Evolutionary conservation across 257 asterid species (phyloP).

Genomic region (Knoxia roxburghii): DNA sequence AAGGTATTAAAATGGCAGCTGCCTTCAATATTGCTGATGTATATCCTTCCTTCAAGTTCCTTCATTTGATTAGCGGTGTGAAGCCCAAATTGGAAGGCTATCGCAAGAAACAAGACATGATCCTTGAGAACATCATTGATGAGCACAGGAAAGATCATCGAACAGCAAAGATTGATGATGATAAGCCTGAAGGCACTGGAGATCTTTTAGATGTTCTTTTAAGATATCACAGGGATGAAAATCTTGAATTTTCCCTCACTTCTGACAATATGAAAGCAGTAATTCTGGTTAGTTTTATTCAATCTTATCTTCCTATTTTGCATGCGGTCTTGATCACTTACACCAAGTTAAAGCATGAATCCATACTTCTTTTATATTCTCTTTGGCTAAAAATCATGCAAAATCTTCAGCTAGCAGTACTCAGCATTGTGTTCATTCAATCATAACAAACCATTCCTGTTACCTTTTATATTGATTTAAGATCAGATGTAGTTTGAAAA

Average conservation of each 20-base stretch:
- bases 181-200: too few species aligned
- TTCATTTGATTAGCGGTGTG: constrained; percentile 24
- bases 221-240: constrained; percentile 7
- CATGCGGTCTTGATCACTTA: too few species aligned
- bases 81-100: constrained; percentile 17
- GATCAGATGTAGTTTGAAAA: too few species aligned
- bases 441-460: too few species aligned
- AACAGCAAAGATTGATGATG: too few species aligned
- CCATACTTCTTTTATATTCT: too few species aligned
- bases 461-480: too few species aligned
- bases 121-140: constrained; percentile 23
- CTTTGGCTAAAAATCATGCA: too few species aligned
- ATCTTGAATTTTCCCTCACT: constrained; percentile 8
- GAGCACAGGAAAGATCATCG: constrained; percentile 14
- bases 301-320: too few species aligned
- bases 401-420: too few species aligned
- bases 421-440: too few species aligned
- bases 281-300: constrained; percentile 17
- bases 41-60: constrained; percentile 16
- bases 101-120: constrained; percentile 14
- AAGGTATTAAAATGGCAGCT: constrained; percentile 8
- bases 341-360: too few species aligned
- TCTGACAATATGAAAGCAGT: constrained; percentile 18
- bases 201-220: constrained; percentile 23
- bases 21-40: constrained; percentile 20